Conservation (phyloP, 1,284 basidiomycete genomes). For the Microstroma glucosiphilum region DNA sequence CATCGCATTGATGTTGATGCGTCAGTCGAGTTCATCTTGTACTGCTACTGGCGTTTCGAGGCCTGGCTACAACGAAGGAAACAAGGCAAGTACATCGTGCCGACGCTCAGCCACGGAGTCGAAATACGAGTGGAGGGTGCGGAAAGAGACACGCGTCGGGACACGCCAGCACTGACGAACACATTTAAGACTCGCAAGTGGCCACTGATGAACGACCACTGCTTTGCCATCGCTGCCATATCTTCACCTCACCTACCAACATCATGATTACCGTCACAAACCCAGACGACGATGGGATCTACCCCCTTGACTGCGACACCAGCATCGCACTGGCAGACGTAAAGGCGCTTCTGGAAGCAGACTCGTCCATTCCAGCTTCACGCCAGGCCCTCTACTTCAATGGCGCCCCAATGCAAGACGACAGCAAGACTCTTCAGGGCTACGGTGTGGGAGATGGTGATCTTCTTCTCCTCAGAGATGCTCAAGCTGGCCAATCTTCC, state of each 20-base stretch:
- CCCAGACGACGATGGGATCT: constrained; percentile 36
- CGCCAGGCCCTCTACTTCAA: constrained; percentile 31
- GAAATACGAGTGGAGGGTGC: too few species aligned
- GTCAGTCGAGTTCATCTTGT: too few species aligned
- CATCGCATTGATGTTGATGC: constrained; percentile 17
- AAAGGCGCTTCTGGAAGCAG: constrained; percentile 40
- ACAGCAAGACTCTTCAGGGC: constrained; percentile 24
- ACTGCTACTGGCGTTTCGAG: too few species aligned
- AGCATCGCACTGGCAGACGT: constrained; percentile 43
- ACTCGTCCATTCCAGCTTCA: constrained; percentile 28
- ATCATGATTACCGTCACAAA: constrained; percentile 43
- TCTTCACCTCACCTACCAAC: neutral
- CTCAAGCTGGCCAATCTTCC: neutral
- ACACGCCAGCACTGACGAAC: neutral
- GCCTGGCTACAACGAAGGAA: too few species aligned
- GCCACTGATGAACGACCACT: neutral
- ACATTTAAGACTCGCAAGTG: neutral
- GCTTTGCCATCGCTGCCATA: neutral
- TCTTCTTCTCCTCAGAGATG: constrained; percentile 27
- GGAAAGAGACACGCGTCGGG: too few species aligned
- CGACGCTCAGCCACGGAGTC: too few species aligned
- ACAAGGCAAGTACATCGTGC: too few species aligned
- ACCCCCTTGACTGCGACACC: constrained; percentile 37
- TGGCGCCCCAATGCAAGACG: constrained; percentile 23
- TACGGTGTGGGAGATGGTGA: constrained; percentile 39